These are phyloP conservation scores for Colletotrichum trifolii DNA, from an alignment of 2,329 filamentous ascomycete genomes.

Conservation along the genomic window DNA sequence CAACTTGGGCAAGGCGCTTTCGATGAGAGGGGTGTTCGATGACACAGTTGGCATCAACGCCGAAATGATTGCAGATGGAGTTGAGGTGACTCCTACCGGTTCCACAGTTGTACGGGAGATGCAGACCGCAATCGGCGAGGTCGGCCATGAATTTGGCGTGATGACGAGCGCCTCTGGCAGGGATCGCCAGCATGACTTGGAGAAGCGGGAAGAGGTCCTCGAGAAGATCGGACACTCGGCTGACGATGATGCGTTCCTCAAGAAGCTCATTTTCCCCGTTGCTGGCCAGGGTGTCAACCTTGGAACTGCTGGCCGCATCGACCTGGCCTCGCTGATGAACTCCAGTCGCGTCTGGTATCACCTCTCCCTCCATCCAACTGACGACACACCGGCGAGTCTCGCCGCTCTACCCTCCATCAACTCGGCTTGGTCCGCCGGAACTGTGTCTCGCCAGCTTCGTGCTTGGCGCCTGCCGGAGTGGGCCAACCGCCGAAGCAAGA, in stretches of 20 bases:
- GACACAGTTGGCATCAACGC: slow-evolving; percentile 92
- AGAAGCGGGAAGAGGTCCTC: slow-evolving; percentile 83
- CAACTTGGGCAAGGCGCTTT: slow-evolving; percentile 85
- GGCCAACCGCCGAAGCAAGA: slow-evolving; percentile 92
- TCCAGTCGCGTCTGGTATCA: slow-evolving; percentile 97
- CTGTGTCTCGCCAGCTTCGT: slow-evolving; percentile 91
- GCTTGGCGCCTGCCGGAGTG: slow-evolving; percentile 95
- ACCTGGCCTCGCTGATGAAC: slow-evolving; percentile 77
- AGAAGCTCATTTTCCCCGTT: slow-evolving; percentile 82
- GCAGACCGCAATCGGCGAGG: slow-evolving; percentile 81
- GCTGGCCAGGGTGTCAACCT: slow-evolving; percentile 82
- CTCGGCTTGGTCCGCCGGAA: slow-evolving; percentile 92
- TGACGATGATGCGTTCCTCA: slow-evolving; percentile 85
- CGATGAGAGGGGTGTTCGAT: slow-evolving; percentile 91
- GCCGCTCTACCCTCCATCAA: slow-evolving; percentile 77
- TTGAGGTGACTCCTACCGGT: slow-evolving; percentile 79
- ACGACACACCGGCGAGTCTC: slow-evolving; percentile 81
- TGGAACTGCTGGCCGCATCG: slow-evolving; percentile 81
- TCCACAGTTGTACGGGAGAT: slow-evolving; percentile 89
- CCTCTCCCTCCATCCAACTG: slow-evolving; percentile 89
- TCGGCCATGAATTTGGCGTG: slow-evolving; percentile 82
- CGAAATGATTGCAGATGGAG: slow-evolving; percentile 96
- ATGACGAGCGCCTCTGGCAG: slow-evolving; percentile 73
- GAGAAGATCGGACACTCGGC: slow-evolving; percentile 88
- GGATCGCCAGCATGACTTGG: slow-evolving; percentile 81